These are phyloP conservation scores for Pichia nanzhaoensis DNA, from an alignment of 805 yeast species.

Conservation along the genomic window DNA sequence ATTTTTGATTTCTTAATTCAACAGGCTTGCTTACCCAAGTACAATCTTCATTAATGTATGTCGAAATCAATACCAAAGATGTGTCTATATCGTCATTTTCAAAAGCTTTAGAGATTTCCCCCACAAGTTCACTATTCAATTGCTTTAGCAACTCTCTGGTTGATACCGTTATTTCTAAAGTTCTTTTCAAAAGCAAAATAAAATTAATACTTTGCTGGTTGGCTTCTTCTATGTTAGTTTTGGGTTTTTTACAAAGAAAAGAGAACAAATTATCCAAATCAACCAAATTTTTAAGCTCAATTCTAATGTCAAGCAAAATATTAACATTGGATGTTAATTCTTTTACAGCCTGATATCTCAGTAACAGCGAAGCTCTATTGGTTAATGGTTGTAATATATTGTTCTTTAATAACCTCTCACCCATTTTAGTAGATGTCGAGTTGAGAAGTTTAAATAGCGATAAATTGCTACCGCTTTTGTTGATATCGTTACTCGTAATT, in stretches of 20 bases:
- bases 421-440: conserved; percentile 41
- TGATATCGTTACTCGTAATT: conserved; percentile 28
- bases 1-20: conserved; percentile 38
- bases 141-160: conserved; percentile 17
- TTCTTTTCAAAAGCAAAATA: conserved; percentile 34
- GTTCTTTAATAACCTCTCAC: conserved; percentile 34
- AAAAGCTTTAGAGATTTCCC: conserved; percentile 27
- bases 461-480: conserved; percentile 18
- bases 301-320: conserved; percentile 16
- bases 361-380: conserved; percentile 29
- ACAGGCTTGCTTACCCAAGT: conserved; percentile 34
- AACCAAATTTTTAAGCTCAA: conserved; percentile 24
- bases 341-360: conserved; percentile 33
- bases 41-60: conserved; percentile 36
- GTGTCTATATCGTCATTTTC: conserved; percentile 19
- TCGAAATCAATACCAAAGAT: conserved; percentile 25
- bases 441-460: conserved; percentile 34
- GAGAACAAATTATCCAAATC: conserved; percentile 39
- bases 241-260: conserved; percentile 15
- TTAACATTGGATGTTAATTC: conserved; percentile 27
- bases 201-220: conserved; percentile 35
- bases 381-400: conserved; percentile 44
- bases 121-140: conserved; percentile 11
- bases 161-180: conserved; percentile 22
- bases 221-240: conserved; percentile 17